Conservation (phyloP, 495 filamentous ascomycete species). For the Penicillium diatomitis region DNA sequence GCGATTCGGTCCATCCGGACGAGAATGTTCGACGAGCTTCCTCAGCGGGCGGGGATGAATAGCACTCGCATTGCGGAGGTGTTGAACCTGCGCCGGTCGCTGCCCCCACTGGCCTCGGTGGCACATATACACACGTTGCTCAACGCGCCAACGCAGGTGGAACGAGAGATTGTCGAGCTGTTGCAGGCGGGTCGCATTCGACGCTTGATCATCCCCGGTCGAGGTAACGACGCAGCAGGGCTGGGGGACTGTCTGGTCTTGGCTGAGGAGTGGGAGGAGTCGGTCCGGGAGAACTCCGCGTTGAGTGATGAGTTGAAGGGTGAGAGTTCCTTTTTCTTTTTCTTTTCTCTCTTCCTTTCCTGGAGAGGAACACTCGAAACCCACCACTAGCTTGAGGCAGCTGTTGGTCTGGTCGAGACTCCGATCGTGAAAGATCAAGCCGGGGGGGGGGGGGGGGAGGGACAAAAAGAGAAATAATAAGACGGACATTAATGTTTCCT, state of each 20-base stretch:
- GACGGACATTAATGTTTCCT: too few relatives aligned
- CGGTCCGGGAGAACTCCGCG: constrained; percentile 36
- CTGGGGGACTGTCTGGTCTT: constrained; percentile 67
- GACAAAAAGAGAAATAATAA: too few relatives aligned
- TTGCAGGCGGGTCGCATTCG: constrained; percentile 49
- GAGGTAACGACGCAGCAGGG: constrained; percentile 48
- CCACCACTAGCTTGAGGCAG: too few relatives aligned
- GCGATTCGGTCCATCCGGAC: constrained; percentile 51
- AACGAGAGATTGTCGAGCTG: constrained; percentile 63
- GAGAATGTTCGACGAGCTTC: constrained; percentile 62
- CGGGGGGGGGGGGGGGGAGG: too few relatives aligned
- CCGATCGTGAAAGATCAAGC: too few relatives aligned
- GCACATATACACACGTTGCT: constrained; percentile 63
- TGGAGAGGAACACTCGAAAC: too few relatives aligned
- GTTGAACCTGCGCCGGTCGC: constrained; percentile 52
- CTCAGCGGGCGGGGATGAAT: constrained; percentile 62
- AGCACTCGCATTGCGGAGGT: constrained; percentile 62
- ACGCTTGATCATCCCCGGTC: constrained; percentile 56
- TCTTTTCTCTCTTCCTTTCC: too few relatives aligned
- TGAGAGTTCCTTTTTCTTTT: constrained; percentile 7
- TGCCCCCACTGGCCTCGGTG: constrained; percentile 64
- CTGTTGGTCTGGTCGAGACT: too few relatives aligned
- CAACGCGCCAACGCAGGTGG: constrained; percentile 56
- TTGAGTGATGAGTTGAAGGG: constrained; percentile 44
- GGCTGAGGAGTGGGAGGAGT: constrained; percentile 48